A percentile compares a stretch with the other conserved stretches of the same genome.
Conservation (phyloP, 352 stramenopile species). For the Pythium brassicae region DNA sequence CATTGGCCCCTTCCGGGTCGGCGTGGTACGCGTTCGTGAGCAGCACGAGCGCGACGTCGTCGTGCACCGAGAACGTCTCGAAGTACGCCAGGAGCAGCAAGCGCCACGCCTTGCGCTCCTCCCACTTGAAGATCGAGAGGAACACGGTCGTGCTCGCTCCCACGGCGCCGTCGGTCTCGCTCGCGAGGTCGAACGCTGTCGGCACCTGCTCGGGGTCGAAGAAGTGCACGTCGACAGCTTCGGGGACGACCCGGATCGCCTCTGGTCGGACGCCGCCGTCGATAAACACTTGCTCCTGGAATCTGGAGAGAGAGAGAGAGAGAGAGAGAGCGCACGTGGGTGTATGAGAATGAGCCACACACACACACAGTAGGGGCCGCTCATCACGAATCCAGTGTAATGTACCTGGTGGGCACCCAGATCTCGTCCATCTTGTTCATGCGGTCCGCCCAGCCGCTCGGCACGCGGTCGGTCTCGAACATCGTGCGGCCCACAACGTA, state of each 20-base stretch:
- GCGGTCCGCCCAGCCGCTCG: slow-evolving; percentile 79
- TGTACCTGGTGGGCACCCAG: slow-evolving; percentile 84
- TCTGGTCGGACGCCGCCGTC: slow-evolving; percentile 46
- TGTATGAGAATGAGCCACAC: neutral
- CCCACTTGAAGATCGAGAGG: slow-evolving; percentile 94
- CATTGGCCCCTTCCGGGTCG: slow-evolving; percentile 28
- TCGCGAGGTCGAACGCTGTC: slow-evolving; percentile 41
- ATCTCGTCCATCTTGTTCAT: slow-evolving; percentile 93
- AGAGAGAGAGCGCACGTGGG: too few relatives aligned
- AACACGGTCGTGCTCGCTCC: slow-evolving; percentile 70
- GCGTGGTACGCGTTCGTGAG: slow-evolving; percentile 88
- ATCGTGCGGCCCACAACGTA: slow-evolving; percentile 90
- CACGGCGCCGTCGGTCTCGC: slow-evolving; percentile 24
- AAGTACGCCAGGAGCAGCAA: slow-evolving; percentile 87
- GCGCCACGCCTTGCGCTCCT: slow-evolving; percentile 89
- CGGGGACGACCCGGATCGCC: slow-evolving; percentile 71
- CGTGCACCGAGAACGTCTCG: slow-evolving; percentile 44
- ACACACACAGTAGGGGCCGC: neutral
- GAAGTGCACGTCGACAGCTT: slow-evolving; percentile 88
- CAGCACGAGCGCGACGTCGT: slow-evolving; percentile 78
- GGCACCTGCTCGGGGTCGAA: slow-evolving; percentile 65
- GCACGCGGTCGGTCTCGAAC: slow-evolving; percentile 94
- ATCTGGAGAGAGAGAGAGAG: slow-evolving; percentile 22
- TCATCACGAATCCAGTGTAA: neutral
- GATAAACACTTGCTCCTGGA: slow-evolving; percentile 73